A percentile compares a stretch with the other conserved stretches of the same genome.
Evolutionary conservation across 2,329 filamentous ascomycete species (phyloP).

Genomic region (Bipolaris sorokiniana): DNA sequence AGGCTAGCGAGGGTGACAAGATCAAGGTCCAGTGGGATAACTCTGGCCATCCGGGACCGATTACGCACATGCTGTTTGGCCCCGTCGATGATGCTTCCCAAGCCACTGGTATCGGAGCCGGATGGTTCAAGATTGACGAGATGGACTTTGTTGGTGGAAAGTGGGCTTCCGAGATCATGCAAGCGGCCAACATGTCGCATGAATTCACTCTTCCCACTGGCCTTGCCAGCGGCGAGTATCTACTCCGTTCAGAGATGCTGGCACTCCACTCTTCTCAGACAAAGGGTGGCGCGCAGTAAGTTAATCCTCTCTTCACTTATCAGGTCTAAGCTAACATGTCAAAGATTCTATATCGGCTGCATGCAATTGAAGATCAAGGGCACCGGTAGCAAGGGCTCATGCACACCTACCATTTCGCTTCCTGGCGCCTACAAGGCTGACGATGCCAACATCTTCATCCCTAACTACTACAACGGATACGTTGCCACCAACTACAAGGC

Average conservation of each 20-base stretch:
- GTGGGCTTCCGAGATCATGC: conserved; percentile 47
- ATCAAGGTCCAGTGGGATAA: conserved; percentile 45
- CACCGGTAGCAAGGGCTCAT: conserved; percentile 43
- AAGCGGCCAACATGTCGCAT: conserved; percentile 46
- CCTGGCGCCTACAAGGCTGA: conserved; percentile 48
- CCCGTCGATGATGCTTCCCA: conserved; percentile 62
- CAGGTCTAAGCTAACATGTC: too few relatives aligned
- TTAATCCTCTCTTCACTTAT: too few relatives aligned
- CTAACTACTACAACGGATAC: conserved; percentile 46
- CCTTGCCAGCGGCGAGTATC: conserved; percentile 49
- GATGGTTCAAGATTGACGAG: conserved; percentile 50
- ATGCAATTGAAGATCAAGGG: conserved; percentile 52
- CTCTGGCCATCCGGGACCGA: conserved; percentile 45
- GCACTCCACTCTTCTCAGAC: conserved; percentile 51
- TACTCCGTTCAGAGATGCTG: conserved; percentile 56
- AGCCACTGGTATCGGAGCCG: conserved; percentile 39
- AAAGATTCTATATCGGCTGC: conserved; percentile 51
- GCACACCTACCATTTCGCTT: conserved; percentile 49
- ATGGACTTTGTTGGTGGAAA: conserved; percentile 35
- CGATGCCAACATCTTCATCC: conserved; percentile 46
- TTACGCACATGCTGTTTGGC: conserved; percentile 45
- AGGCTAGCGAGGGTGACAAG: conserved; percentile 36
- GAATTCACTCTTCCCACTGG: conserved; percentile 50
- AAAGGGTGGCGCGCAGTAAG: conserved; percentile 44
- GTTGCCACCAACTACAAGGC: conserved; percentile 38